phyloP scores from a whole-genome alignment of 1,139 yeast species.

The Pneumocystis sp. region DNA sequence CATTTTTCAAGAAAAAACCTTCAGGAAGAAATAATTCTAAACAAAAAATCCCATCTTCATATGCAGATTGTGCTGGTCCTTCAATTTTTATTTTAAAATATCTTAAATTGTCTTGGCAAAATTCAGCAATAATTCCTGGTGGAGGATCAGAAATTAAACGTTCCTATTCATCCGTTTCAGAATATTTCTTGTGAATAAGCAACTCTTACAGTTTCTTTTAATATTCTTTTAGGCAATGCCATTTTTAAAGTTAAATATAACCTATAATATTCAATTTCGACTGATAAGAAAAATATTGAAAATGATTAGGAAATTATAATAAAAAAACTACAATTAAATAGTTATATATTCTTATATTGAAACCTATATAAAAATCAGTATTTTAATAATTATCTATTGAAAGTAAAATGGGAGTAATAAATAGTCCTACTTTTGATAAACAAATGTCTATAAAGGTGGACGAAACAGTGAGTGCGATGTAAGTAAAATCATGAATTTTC shows the following conservation, averaged over 20 bases:
- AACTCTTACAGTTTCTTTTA: conserved; percentile 37
- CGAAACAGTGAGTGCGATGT: conserved; percentile 86
- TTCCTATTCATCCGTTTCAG: conserved; percentile 55
- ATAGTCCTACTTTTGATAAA: conserved; percentile 31
- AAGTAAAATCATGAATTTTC: not conserved
- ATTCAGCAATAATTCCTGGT: conserved; percentile 84
- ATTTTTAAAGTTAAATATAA: conserved; percentile 2
- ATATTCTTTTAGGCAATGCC: conserved; percentile 61
- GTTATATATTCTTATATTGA: not conserved
- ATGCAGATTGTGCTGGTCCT: conserved; percentile 80
- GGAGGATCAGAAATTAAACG: conserved; percentile 86
- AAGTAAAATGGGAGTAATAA: not conserved
- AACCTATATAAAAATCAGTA: no score
- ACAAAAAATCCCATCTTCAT: conserved; percentile 32
- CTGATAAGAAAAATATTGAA: not conserved
- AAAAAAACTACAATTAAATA: not conserved
- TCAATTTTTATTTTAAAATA: conserved; percentile 79
- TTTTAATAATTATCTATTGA: not conserved
- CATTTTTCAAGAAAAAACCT: not conserved
- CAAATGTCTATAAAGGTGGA: conserved; percentile 74
- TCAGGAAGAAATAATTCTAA: not conserved
- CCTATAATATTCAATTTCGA: not conserved
- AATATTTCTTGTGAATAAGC: not conserved
- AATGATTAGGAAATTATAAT: not conserved
- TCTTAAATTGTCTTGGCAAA: conserved; percentile 84